Base-by-base conservation (phyloP, 2,329 filamentous ascomycete genomes). In the Penicillium fuscoglaucum region DNA sequence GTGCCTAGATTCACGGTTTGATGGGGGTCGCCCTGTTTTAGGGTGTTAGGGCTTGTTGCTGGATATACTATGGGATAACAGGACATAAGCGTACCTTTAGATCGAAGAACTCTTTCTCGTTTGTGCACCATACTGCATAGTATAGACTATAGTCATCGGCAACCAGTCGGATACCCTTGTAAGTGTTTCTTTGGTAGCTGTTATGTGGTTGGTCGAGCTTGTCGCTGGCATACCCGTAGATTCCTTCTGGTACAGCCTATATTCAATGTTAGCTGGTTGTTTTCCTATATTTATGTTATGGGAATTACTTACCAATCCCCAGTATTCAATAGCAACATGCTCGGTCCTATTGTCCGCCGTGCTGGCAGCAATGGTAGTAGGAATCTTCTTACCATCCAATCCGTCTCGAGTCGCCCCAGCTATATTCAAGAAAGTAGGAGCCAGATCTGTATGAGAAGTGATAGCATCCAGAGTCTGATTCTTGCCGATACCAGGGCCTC, bases 121-220 rank as follows among this genome's bases (percentile, higher is more conserved):
- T 85, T 15, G 75, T 87, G 67, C 88, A 90, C 87, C 87, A 90
- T 0, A 89, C 84, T 0, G 85, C 82, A 65, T 90, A 90, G 60
- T 86, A 84, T 6, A 89, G 69, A 65, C 82, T 84, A 66, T 89
- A 89, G 5, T 74, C 72, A 2, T 79, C 68, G 0, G 80, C 74
- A 4, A 85, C 76, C 6, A 88, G 71, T n/a, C 85, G 79, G 21
- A 87, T 64, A 0, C 78, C 80, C 71, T 88, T 87, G 76, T 87
- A 88, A 0, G 84, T 87, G 62, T 87, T 87, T 61, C 80, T 80
- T 19, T 67, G 39, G 52, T 61, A 65, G 53, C 37, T 55, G 41
- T 64, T 67, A n/a, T 60, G 64, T 3, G 58, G 9, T 10, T 64
- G 45, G 17, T 54, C 45, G 31, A 41, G 39, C 37, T 59, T 62